Base-by-base conservation (phyloP, 2,329 filamentous ascomycete species). In the Aureobasidium lini region DNA sequence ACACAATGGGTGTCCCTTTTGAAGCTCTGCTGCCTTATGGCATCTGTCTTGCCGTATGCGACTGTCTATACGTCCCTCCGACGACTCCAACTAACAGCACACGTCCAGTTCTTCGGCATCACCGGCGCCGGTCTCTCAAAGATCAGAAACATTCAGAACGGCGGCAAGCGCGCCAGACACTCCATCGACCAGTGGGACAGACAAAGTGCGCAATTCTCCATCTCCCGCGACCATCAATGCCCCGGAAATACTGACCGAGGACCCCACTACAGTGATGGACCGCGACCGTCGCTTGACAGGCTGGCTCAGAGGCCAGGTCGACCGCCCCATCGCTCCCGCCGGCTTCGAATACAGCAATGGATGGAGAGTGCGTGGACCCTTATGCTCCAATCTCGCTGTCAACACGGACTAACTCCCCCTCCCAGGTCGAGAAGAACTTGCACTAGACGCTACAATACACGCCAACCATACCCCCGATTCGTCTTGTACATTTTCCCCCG, bases 341-440 rank as follows among this genome's bases (percentile, higher is more conserved):
- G 84, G 83, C 62, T 87, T 86, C 73, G 84, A 86, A 72, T 70
- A 86, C 68, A 86, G 81, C 79, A 85, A 85, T 73, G 81, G 81
- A 63, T 87, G 84, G 84, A 84, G 81, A 79, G 84, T 86, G 78
- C 61, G 79, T 70, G 23, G 34, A n/a, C 16, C n/a, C 44, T 9
- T 10, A n/a, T 39, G 1, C 43, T 8, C 8, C 16, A 15, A 28
- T 4, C 15, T 28, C 11, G 7, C 54, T 43, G 34, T 13, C 10
- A 13, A 6, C 23, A 28, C 29, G 43, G 46, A 23, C 40, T 50
- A 15, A 61, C 47, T 40, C 42, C 47, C 37, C 16, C 6, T 9
- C 18, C 42, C 57, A 68, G 66, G 60, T 68, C 48, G 66, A 68
- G 65, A 65, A 59, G 59, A 57, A 57, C 54, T 48, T 48, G 54